Percentiles rank a stretch among this genome's conserved stretches.
Conservation (phyloP, 768 basidiomycete species). For the Austroboletus eburneus region DNA sequence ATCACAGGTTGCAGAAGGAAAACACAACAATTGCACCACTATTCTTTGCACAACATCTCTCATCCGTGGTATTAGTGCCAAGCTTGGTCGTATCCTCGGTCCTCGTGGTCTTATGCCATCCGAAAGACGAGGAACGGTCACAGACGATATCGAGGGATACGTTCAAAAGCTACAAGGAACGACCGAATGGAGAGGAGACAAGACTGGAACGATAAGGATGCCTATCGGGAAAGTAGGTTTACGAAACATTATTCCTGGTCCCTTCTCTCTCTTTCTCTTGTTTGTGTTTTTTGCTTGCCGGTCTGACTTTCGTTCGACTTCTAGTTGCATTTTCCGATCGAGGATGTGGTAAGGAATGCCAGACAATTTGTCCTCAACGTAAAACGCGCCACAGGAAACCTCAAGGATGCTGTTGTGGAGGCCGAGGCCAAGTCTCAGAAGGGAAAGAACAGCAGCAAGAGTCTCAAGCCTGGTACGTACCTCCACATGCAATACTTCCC, state of each 20-base stretch:
- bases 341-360: conserved; percentile 76
- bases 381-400: conserved; percentile 69
- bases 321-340: conserved; percentile 69
- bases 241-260: background rate
- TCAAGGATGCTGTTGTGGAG: conserved; percentile 42
- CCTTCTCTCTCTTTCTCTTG: background rate
- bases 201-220: conserved; percentile 75
- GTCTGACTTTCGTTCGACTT: conserved; percentile 3
- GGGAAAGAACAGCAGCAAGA: conserved; percentile 32
- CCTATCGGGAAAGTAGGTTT: conserved; percentile 69
- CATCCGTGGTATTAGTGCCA: conserved; percentile 72
- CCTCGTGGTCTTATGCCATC: conserved; percentile 96
- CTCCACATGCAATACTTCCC: background rate
- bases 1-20: conserved; percentile 66
- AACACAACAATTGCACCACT: conserved; percentile 66
- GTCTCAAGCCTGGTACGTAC: conserved; percentile 43
- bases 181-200: conserved; percentile 93
- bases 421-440: conserved; percentile 40
- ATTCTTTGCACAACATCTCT: conserved; percentile 81
- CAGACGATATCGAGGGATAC: conserved; percentile 80
- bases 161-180: conserved; percentile 76
- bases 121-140: conserved; percentile 89
- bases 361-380: conserved; percentile 72
- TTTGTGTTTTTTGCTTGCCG: background rate
- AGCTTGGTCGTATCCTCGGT: conserved; percentile 75